Evolutionary conservation across 768 basidiomycete genomes (phyloP), one percentile per base, ranked within the genome.

Genomic region (Strobilomyces dryophilus): DNA sequence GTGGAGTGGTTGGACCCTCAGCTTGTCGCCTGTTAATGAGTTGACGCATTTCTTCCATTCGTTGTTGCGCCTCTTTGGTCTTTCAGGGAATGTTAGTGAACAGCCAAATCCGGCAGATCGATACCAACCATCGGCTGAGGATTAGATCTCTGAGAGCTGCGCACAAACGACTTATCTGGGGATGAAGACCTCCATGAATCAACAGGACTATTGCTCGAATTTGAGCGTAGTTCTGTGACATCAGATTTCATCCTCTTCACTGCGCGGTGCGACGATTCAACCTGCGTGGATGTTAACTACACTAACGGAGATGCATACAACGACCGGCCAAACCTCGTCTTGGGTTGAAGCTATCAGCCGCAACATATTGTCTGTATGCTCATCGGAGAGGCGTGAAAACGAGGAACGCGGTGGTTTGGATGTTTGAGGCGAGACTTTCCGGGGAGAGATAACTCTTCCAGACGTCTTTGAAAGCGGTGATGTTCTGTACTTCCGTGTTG

Each of bases 11-110:
- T 17, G 64, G 56, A 27, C 47, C 68, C 34, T 84, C 85, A 17
- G 70, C 74, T 61, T 81, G 76, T 58, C 89, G 75, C 55, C 75
- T 79, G 35, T 74, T 71, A 53, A 93, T 90, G 51, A 90, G 73
- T 57, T 80, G 80, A 37, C 84, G 79, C 89, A 93, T 89, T 66
- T 93, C 91, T 60, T 89, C 83, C 75, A 91, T 77, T 21, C 91
- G 82, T 34, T 84, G 84, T 59, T 83, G 84, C 34, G 89, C 89
- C 50, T 84, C 89, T 62, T 71, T 83, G 12, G 80, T 87, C 90
- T 92, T 59, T 91, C 45, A 41, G 46, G 58, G 36, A 63, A 42
- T 31, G 56, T 35, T 40, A 18, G 41, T 45, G 11, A 43, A 54
- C n/a, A 35, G 37, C 39, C 52, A 48, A 45, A 46, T 49, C 18